Conservation (phyloP, 495 filamentous ascomycete species). For the Neurospora cerealis region DNA sequence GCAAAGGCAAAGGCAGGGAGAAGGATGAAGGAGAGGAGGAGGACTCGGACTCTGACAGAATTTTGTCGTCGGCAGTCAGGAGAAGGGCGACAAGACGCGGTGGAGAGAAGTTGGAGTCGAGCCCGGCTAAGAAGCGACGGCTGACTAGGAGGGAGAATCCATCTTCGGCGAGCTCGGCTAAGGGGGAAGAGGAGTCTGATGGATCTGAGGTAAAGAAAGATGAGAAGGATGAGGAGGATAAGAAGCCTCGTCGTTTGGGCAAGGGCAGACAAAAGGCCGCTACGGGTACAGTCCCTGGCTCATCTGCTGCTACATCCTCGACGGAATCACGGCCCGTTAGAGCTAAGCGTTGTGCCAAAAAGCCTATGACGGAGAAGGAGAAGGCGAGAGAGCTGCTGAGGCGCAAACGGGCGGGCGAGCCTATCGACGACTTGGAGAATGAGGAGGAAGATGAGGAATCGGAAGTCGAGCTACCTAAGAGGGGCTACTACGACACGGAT, state of each 20-base stretch:
- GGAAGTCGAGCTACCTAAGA: slow-evolving; percentile 2
- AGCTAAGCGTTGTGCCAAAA: neutral
- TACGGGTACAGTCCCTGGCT: neutral
- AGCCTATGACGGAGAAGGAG: slow-evolving; percentile 16
- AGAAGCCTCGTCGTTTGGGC: neutral
- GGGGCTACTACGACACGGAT: slow-evolving; percentile 34
- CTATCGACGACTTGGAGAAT: slow-evolving; percentile 29
- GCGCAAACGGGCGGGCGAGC: slow-evolving; percentile 44
- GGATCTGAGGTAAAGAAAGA: neutral
- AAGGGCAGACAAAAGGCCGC: neutral
- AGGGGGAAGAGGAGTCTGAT: neutral
- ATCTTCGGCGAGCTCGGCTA: neutral
- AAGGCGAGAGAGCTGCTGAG: slow-evolving; percentile 18
- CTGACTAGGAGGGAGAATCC: neutral
- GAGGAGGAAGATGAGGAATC: slow-evolving; percentile 24
- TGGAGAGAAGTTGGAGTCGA: neutral
- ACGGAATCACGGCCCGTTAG: neutral
- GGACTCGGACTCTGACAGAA: neutral
- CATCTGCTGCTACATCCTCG: neutral
- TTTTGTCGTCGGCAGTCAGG: neutral
- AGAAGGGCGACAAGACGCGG: neutral
- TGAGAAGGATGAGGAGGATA: neutral
- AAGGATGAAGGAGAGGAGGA: neutral
- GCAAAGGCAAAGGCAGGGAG: neutral
- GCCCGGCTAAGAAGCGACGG: neutral